These are phyloP conservation scores for Hemerocallis citrina DNA, from an alignment of 106 monocot genomes.

Conservation along the genomic window DNA sequence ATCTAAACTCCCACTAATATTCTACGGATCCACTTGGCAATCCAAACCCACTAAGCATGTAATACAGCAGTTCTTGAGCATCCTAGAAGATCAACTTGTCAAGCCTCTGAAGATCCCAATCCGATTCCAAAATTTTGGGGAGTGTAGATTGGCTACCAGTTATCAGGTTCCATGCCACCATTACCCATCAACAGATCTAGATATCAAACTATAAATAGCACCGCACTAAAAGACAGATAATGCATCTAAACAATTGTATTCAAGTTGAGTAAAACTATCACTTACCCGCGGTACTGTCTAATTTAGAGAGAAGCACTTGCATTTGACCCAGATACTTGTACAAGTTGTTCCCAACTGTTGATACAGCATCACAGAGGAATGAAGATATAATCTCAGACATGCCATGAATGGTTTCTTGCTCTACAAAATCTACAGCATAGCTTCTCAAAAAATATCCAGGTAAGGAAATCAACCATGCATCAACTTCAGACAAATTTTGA, in stretches of 20 bases:
- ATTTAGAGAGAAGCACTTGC: slow-evolving; percentile 30
- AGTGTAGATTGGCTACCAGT: too few relatives aligned
- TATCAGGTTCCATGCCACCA: too few relatives aligned
- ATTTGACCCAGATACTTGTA: slow-evolving; percentile 70
- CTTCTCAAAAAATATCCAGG: slow-evolving; percentile 35
- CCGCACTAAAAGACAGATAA: neutral
- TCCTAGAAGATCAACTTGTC: too few relatives aligned
- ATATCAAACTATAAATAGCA: neutral
- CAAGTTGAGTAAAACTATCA: neutral
- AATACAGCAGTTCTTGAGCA: too few relatives aligned
- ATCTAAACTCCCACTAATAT: too few relatives aligned
- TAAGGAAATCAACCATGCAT: slow-evolving; percentile 78
- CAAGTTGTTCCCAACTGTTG: slow-evolving; percentile 81
- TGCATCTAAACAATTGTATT: neutral
- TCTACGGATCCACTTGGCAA: too few relatives aligned
- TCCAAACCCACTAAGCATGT: too few relatives aligned
- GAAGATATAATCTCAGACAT: slow-evolving; percentile 44
- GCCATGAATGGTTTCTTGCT: slow-evolving; percentile 5
- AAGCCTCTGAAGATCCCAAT: too few relatives aligned
- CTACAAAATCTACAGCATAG: slow-evolving; percentile 9
- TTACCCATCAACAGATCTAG: neutral
- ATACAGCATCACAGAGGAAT: slow-evolving; percentile 89
- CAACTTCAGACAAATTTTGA: slow-evolving; percentile 63
- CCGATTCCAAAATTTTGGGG: too few relatives aligned
- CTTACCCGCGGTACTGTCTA: slow-evolving; percentile 33